Percentiles rank a stretch among this genome's conserved stretches.
phyloP scores from a whole-genome alignment of 2,329 filamentous ascomycete species.

The Trichoderma polysporum region DNA sequence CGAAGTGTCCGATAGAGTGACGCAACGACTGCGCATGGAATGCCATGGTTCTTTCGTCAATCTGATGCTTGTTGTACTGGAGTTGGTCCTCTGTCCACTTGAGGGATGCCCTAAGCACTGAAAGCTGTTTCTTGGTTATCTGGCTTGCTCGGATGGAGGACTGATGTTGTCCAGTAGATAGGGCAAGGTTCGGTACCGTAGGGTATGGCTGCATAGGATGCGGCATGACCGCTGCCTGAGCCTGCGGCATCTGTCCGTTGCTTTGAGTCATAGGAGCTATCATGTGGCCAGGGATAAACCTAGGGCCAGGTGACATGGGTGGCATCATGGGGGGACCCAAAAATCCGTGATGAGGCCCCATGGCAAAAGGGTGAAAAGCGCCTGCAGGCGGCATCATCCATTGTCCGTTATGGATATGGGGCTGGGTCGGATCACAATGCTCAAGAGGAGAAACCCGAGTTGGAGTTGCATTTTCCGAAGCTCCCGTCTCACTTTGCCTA shows the following conservation, averaged over 20 bases:
- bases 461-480: constrained; percentile 34
- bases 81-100: constrained; percentile 59
- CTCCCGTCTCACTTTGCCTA: constrained; percentile 34
- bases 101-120: constrained; percentile 51
- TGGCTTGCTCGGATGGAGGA: constrained; percentile 62
- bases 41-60: constrained; percentile 55
- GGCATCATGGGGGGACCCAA: constrained; percentile 29
- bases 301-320: constrained; percentile 24
- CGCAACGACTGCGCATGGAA: constrained; percentile 42
- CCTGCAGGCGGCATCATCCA: constrained; percentile 39
- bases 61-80: constrained; percentile 61
- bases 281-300: constrained; percentile 26
- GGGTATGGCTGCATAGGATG: constrained; percentile 1
- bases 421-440: constrained; percentile 47
- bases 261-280: constrained; percentile 26
- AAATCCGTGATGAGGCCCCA: constrained; percentile 33
- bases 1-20: constrained; percentile 51
- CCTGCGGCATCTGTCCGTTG: constrained; percentile 23
- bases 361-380: constrained; percentile 30
- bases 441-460: constrained; percentile 42
- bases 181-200: not conserved
- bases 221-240: constrained; percentile 17
- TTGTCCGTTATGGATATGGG: constrained; percentile 47
- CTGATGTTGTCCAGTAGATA: constrained; percentile 42
- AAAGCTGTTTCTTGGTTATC: constrained; percentile 60